Percentiles rank a stretch among this genome's conserved stretches.
These are phyloP conservation scores for Cichorium intybus DNA, from an alignment of 140 eudicot species.

Conservation along the genomic window DNA sequence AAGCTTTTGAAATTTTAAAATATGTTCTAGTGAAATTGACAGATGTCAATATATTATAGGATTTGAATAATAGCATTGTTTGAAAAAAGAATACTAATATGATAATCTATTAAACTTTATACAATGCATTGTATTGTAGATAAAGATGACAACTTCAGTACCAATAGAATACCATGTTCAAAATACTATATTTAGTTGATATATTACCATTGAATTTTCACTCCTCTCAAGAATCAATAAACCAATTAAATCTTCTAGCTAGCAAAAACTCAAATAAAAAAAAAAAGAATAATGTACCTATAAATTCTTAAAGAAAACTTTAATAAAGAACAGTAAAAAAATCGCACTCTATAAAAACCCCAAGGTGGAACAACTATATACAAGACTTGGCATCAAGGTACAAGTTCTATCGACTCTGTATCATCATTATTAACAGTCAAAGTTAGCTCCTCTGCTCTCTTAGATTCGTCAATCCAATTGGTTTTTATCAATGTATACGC, in stretches of 20 bases:
- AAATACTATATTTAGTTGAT: background rate
- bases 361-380: background rate
- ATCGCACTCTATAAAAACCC: background rate
- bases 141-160: background rate
- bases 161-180: background rate
- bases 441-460: constrained; percentile 76
- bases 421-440: constrained; percentile 39
- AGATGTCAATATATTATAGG: too few species aligned
- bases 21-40: too few species aligned
- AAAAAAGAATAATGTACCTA: background rate
- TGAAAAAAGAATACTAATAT: too few species aligned
- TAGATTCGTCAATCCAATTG: constrained; percentile 72
- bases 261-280: background rate
- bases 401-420: constrained; percentile 37
- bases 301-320: background rate
- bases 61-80: too few species aligned
- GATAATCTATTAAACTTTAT: too few species aligned
- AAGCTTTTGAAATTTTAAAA: too few species aligned
- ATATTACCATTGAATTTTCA: constrained; percentile 1
- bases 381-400: constrained; percentile 23
- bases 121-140: too few species aligned
- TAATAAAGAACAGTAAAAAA: background rate
- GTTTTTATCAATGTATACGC: constrained; percentile 52
- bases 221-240: background rate
- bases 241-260: constrained; percentile 6